A percentile compares a stretch with the other conserved stretches of the same genome.
phyloP scores from a whole-genome alignment of 1,284 basidiomycete genomes.

The Trichosporon ovoides region DNA sequence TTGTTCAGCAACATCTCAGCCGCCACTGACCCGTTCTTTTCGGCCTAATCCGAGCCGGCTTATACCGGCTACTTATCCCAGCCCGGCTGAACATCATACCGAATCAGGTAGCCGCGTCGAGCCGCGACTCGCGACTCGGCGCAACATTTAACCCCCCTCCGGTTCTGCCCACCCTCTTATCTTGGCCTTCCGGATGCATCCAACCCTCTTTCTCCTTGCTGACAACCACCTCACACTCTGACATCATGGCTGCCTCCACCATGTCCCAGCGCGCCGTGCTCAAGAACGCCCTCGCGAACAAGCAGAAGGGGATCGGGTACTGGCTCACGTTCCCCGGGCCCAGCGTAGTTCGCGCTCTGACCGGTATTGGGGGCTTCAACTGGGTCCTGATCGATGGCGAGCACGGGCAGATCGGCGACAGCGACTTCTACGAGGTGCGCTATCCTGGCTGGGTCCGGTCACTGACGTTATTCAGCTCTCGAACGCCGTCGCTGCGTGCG shows the following conservation, averaged over 20 bases:
- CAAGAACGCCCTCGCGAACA: slow-evolving; percentile 52
- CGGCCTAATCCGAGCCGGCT: too few relatives aligned
- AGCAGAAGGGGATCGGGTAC: slow-evolving; percentile 61
- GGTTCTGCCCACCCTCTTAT: too few relatives aligned
- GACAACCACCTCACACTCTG: too few relatives aligned
- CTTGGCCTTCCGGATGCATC: too few relatives aligned
- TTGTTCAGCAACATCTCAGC: too few relatives aligned
- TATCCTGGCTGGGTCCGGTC: neutral
- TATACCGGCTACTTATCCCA: too few relatives aligned
- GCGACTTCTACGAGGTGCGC: slow-evolving; percentile 25
- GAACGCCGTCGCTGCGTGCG: slow-evolving; percentile 26
- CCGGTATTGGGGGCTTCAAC: slow-evolving; percentile 30
- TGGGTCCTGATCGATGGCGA: slow-evolving; percentile 31
- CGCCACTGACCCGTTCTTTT: too few relatives aligned
- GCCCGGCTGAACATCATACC: too few relatives aligned
- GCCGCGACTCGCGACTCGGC: too few relatives aligned
- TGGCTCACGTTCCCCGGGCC: slow-evolving; percentile 56
- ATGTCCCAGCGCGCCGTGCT: slow-evolving; percentile 36
- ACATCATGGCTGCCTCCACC: slow-evolving; percentile 1
- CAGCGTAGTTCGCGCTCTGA: slow-evolving; percentile 28
- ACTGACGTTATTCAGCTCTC: slow-evolving; percentile 11
- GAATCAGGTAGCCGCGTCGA: too few relatives aligned
- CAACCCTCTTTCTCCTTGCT: neutral
- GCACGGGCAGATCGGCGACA: slow-evolving; percentile 27
- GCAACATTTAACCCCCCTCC: too few relatives aligned